Base-by-base conservation (phyloP, 139 green algal species). In the Chlorella sp. region DNA sequence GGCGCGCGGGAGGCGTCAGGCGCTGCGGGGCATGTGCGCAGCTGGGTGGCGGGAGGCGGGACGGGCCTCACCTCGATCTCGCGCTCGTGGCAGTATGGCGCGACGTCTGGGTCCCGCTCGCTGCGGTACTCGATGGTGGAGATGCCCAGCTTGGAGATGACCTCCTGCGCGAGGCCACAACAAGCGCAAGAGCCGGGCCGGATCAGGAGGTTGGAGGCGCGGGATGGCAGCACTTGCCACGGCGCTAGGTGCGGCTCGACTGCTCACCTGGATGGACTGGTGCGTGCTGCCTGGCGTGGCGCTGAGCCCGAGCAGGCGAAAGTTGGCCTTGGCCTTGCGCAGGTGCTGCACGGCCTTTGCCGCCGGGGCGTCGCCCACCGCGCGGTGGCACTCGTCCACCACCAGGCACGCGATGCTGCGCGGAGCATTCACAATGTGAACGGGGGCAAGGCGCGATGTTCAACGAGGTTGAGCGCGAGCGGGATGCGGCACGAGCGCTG, bases 321-420 rank as follows among this genome's bases (percentile, higher is more conserved):
- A 92, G 62, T 86, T 83, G 23, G 34, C 67, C 27, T 74, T 76
- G 0, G 36, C 31, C 27, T 82, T 36, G 27, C 64, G 72, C 82
- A 97, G 74, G 70, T 80, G 60, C 42, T 80, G 55, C n/a, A 92
- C 50, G 6, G 87, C 83, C 24, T 81, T 51, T 5, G 60, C 67
- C 4, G 60, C 60, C 1, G 67, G 34, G 2, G 71, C 77, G 33
- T 94, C 91, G 5, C 93, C 92, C 23, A 77, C 82, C 3, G 90
- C 83, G 0, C 85, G 75, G 77, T 99, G 95, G 80, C 92, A 97
- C 79, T 99, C 95, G 76, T 98, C 95, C 42, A 99, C 84, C 22
- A 99, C 90, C 32, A 99, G 31, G 62, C 86, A 93, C 60, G 93
- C 90, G 66, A 98, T 72, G 27, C 82, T 71, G 69, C 50, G 23